Evolutionary conservation across 306 rosid species (phyloP), one percentile per base, ranked within the genome.

Genomic region (Calophaca sinica): DNA sequence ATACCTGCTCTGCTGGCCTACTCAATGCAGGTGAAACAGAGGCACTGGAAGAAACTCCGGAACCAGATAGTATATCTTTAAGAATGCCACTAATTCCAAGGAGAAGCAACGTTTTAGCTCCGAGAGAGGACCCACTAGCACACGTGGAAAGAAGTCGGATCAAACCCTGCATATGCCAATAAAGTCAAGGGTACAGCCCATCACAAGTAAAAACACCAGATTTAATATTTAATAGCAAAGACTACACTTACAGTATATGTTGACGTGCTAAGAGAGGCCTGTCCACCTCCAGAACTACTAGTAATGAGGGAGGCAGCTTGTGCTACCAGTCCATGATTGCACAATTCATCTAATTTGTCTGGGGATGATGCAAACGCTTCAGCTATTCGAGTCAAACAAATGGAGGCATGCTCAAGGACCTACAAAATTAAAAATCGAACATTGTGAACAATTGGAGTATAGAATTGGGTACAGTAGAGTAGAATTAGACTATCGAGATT

Each of bases 381-480:
- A 6, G 96, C 93, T 86, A 93, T 93, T 73, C 98, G 91, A 42
- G 96, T 93, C 86, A 93, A 86, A 79, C 98, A 90, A 68, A 93
- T 83, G 65, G 98, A 90, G 57, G 98, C 98, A 72, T 93, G 96
- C 80, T 93, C 98, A 87, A 93, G 82, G 67, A 93, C 98, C 98
- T 93, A 77, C 76, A 77, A 80, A 50, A 53, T 62, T 14, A 41
- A 68, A 55, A 67, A 53, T 39, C 29, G 42, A 42, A 39, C 36
- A 41, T 12, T 62, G 66, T 45, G 32, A 79, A 70, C 42, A 15
- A 32, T 28, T 31, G 64, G 42, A 58, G 38, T 31, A 33, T 31
- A 49, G 5, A 49, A 49, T 49, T 5, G 3, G 8, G 26, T 14
- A 49, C 54, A 49, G 8, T 2, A 13, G 54, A 49, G 54, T n/a